These are phyloP conservation scores for Hypoxylon trugodes DNA, from an alignment of 495 filamentous ascomycete species.

Conservation along the genomic window DNA sequence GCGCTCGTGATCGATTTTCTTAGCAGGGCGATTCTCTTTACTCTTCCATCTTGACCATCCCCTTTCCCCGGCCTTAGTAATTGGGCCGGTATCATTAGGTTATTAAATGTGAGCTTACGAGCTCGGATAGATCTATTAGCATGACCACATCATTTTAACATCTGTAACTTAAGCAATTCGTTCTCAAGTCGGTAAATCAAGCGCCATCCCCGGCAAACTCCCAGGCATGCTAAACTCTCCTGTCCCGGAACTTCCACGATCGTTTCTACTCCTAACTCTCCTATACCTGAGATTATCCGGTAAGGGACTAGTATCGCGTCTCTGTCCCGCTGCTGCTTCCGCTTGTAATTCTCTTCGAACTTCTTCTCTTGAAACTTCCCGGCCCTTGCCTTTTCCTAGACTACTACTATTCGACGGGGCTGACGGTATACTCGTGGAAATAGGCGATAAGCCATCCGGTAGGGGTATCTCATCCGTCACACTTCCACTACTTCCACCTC, in stretches of 20 bases:
- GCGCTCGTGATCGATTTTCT: too few relatives aligned
- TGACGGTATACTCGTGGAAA: too few relatives aligned
- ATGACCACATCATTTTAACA: too few relatives aligned
- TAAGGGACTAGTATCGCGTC: slow-evolving; percentile 45
- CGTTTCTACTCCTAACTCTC: slow-evolving; percentile 45
- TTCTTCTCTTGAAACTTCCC: slow-evolving; percentile 58
- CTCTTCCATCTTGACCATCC: too few relatives aligned
- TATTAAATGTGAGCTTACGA: too few relatives aligned
- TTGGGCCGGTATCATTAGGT: too few relatives aligned
- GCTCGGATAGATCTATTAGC: too few relatives aligned
- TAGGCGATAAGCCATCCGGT: slow-evolving; percentile 53
- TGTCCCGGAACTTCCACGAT: slow-evolving; percentile 44
- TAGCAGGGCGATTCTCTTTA: too few relatives aligned
- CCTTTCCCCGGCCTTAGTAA: too few relatives aligned
- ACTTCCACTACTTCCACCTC: slow-evolving; percentile 70
- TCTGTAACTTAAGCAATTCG: too few relatives aligned
- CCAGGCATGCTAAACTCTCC: slow-evolving; percentile 35
- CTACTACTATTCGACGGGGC: slow-evolving; percentile 37
- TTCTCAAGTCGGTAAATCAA: slow-evolving; percentile 34
- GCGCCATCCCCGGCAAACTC: slow-evolving; percentile 39
- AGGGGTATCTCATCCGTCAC: too few relatives aligned
- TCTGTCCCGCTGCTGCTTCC: slow-evolving; percentile 48
- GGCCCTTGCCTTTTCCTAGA: slow-evolving; percentile 57
- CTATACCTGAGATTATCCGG: slow-evolving; percentile 48
- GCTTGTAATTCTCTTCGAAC: slow-evolving; percentile 55